Base-by-base conservation (phyloP, 2,329 filamentous ascomycete species). In the Verticillium zaregamsianum region DNA sequence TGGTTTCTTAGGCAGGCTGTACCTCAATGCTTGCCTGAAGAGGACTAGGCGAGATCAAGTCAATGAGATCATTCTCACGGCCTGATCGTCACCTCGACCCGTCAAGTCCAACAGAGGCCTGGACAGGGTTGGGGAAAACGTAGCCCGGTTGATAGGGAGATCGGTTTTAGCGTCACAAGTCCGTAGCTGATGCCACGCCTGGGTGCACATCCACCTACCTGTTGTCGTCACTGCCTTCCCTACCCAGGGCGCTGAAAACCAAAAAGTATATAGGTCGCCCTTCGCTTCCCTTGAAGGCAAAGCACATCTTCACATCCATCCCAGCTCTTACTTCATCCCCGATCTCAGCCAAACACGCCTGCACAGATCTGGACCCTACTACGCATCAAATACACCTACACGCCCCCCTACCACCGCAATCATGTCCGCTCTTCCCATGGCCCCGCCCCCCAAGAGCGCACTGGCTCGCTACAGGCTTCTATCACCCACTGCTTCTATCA, bases 401-500 rank as follows among this genome's bases (percentile, higher is more conserved):
- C 17, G 5, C 17, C 39, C 17, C 17, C 39, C 45, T 25, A 9
- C 45, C n/a, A 52, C 9, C 20, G 45, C 45, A 23, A 52, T 5
- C n/a, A 52, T 52, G 45, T 52, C 45, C 8, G 45, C 45, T 23
- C 45, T 52, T 17, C 76, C 77, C 20, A 65, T 68, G 58, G 78
- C 82, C 6, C 77, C 82, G 4, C 74, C 80, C 4, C 81, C 86
- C 31, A 80, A 84, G 72, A 87, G 86, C 62, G 82, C 85, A 61
- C 74, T 91, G 65, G 86, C 80, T 63, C 82, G 86, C 59, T 89
- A 90, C 68, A 86, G 88, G 7, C 74, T 91, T 55, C 81, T 92
- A 14, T 84, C 88, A 1, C 87, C 88, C 11, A 84, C 81, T 0
- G 89, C 90, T 2, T 81, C 83, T 0, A 79, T 91, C 25, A 80